Conservation (phyloP, 2,329 filamentous ascomycete genomes). For the Penicillium sumatraense region DNA sequence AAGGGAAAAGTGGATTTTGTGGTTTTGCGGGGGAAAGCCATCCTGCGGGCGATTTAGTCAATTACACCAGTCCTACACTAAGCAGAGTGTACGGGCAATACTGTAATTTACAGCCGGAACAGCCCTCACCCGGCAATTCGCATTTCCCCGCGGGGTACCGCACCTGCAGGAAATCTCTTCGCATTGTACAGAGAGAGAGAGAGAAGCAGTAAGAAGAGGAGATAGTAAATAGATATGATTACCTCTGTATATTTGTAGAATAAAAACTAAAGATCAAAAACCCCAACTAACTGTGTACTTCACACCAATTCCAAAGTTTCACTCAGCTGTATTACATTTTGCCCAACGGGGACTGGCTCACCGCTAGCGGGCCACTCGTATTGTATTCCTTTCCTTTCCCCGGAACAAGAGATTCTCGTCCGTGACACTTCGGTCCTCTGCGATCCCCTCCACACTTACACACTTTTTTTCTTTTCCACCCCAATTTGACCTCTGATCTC, state of each 20-base stretch:
- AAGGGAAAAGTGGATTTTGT: neutral
- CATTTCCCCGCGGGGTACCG: slow-evolving; percentile 26
- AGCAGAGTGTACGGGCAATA: too few relatives aligned
- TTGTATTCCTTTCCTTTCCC: slow-evolving; percentile 18
- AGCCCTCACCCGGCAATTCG: slow-evolving; percentile 20
- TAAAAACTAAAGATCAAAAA: too few relatives aligned
- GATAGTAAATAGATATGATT: neutral
- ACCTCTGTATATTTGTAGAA: neutral
- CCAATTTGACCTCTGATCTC: neutral
- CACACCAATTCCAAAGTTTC: too few relatives aligned
- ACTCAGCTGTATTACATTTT: slow-evolving; percentile 25
- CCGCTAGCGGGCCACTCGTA: slow-evolving; percentile 14
- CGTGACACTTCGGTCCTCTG: slow-evolving; percentile 4
- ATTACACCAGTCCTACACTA: too few relatives aligned
- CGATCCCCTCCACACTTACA: neutral
- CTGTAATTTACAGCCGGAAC: slow-evolving; percentile 5
- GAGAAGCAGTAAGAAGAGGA: neutral
- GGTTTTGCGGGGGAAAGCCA: neutral
- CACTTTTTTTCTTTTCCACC: neutral
- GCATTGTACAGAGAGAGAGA: neutral
- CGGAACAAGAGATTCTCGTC: slow-evolving; percentile 11
- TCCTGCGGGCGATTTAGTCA: neutral
- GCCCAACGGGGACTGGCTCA: slow-evolving; percentile 21
- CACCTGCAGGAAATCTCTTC: neutral
- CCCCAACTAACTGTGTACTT: too few relatives aligned